Conservation (phyloP, 2,329 filamentous ascomycete species). For the Pseudopyricularia javanii region DNA sequence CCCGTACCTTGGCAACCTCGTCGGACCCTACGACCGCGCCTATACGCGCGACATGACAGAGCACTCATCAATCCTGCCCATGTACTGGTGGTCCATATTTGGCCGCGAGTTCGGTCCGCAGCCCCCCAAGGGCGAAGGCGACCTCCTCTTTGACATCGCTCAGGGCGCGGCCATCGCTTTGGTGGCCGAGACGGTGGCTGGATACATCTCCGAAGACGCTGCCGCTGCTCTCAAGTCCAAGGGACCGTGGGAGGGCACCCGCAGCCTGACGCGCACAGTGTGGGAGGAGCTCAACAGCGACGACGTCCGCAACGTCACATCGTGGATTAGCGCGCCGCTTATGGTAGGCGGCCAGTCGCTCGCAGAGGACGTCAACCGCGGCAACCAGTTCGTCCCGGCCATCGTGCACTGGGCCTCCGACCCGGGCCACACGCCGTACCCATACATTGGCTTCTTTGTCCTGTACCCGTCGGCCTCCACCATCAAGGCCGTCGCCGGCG, state of each 20-base stretch:
- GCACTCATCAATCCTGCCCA: constrained; percentile 25
- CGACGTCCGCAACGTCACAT: constrained; percentile 18
- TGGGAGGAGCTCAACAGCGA: constrained; percentile 19
- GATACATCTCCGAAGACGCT: constrained; percentile 4
- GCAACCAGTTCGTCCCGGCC: constrained; percentile 28
- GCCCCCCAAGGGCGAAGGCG: constrained; percentile 22
- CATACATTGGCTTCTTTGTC: constrained; percentile 24
- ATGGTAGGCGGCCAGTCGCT: constrained; percentile 28
- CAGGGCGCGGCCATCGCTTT: constrained; percentile 27
- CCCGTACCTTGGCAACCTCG: too few relatives aligned
- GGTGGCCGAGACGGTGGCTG: constrained; percentile 18
- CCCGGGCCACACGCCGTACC: constrained; percentile 21
- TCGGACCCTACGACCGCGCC: constrained; percentile 14
- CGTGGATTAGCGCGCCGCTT: constrained; percentile 26
- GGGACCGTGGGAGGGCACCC: constrained; percentile 18
- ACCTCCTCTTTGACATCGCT: constrained; percentile 26
- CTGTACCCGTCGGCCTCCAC: constrained; percentile 29
- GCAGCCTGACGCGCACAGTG: constrained; percentile 21
- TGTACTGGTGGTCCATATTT: constrained; percentile 29
- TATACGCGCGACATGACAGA: constrained; percentile 25
- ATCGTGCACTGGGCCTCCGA: constrained; percentile 33
- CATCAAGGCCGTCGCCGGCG: constrained; percentile 23
- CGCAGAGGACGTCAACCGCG: constrained; percentile 21
- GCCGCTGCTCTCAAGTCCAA: constrained; percentile 17
- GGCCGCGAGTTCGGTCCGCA: constrained; percentile 23